These are phyloP conservation scores for Sarcocystis neurona DNA, from an alignment of 169 alveolate genomes.

Conservation along the genomic window DNA sequence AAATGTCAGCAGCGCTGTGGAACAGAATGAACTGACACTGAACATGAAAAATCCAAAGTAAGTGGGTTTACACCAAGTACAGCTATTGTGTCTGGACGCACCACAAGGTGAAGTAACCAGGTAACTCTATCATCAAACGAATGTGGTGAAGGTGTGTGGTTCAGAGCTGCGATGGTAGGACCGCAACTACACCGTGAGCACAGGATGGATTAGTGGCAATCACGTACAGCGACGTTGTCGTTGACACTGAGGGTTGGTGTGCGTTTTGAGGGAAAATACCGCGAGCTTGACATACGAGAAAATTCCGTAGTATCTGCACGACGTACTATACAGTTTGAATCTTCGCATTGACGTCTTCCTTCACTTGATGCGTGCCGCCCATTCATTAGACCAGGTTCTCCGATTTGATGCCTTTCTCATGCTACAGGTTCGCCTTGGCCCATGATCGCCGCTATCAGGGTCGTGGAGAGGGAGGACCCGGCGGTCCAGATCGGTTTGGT, in stretches of 20 bases:
- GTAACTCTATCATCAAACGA: too few species aligned
- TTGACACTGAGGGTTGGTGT: background rate
- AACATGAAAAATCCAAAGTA: conserved; percentile 87
- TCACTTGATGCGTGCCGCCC: too few species aligned
- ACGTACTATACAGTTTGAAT: too few species aligned
- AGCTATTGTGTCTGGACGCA: background rate
- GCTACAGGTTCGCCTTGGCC: conserved; percentile 1
- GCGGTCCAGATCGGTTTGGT: background rate
- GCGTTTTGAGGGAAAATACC: background rate
- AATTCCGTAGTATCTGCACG: too few species aligned
- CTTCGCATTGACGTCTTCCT: too few species aligned
- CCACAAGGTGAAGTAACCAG: background rate
- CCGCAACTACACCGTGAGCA: background rate
- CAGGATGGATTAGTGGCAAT: background rate
- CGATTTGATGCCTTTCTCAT: too few species aligned
- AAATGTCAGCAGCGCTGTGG: conserved; percentile 81
- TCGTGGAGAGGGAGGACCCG: background rate
- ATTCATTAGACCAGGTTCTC: too few species aligned
- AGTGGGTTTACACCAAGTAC: background rate
- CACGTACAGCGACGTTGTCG: background rate
- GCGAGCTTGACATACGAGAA: too few species aligned
- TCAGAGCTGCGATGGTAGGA: background rate
- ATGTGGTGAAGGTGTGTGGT: background rate
- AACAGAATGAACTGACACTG: conserved; percentile 83
- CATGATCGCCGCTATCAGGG: conserved; percentile 28